A percentile compares a stretch with the other conserved stretches of the same genome.
Conservation (phyloP, 2,329 filamentous ascomycete species). For the Leptographium procerum region DNA sequence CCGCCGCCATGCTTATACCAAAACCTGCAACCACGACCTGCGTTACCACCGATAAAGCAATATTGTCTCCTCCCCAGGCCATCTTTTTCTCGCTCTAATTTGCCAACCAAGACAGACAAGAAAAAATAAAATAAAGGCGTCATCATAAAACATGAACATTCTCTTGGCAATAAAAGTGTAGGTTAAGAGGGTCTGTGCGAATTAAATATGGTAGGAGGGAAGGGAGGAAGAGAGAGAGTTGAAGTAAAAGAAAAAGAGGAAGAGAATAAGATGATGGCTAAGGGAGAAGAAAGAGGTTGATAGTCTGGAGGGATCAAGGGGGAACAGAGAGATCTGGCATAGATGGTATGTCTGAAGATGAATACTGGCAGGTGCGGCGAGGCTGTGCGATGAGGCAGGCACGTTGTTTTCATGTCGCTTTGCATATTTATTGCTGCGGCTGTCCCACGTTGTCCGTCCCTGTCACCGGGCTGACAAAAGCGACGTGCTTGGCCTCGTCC, state of each 20-base stretch:
- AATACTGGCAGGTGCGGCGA: too few relatives aligned
- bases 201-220: conserved; percentile 6
- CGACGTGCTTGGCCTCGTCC: conserved; percentile 43
- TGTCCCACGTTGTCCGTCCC: conserved; percentile 24
- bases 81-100: conserved; percentile 2
- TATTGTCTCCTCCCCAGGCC: background rate
- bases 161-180: conserved; percentile 4
- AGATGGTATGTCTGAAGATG: too few relatives aligned
- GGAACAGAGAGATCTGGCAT: too few relatives aligned
- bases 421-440: conserved; percentile 8
- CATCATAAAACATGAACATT: conserved; percentile 4
- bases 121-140: conserved; percentile 1
- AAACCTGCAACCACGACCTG: conserved; percentile 5
- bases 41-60: conserved; percentile 4
- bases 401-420: too few relatives aligned
- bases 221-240: background rate
- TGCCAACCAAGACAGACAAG: background rate
- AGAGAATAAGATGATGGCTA: background rate
- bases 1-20: conserved; percentile 5
- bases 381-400: too few relatives aligned
- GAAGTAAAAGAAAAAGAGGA: background rate
- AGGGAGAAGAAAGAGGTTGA: background rate
- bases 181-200: background rate
- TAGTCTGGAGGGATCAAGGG: background rate
- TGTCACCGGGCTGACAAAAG: conserved; percentile 41